Evolutionary conservation across 768 basidiomycete species (phyloP).

Genomic region (Leccinellum luteum): DNA sequence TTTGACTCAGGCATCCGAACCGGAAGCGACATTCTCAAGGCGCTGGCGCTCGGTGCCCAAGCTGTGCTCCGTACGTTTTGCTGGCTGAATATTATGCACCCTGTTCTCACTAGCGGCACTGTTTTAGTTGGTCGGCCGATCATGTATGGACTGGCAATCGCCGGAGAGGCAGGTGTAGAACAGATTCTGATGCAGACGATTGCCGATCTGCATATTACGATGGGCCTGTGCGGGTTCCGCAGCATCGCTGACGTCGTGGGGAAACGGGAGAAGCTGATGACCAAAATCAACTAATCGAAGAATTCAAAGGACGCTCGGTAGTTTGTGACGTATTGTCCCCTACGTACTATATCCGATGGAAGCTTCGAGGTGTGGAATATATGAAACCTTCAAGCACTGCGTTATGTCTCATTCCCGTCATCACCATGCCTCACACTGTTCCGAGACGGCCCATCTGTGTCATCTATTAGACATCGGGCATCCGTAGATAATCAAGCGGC

Average conservation of each 20-base stretch:
- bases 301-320: background rate
- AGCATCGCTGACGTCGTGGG: slow-evolving; percentile 37
- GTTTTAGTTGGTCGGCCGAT: slow-evolving; percentile 39
- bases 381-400: too few relatives aligned
- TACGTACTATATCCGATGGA: background rate
- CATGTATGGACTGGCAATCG: slow-evolving; percentile 49
- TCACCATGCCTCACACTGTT: too few relatives aligned
- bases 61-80: slow-evolving; percentile 41
- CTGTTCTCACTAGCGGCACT: background rate
- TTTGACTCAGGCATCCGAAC: slow-evolving; percentile 63
- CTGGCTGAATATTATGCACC: background rate
- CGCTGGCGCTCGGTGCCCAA: slow-evolving; percentile 56
- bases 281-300: slow-evolving; percentile 18
- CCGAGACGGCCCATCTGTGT: background rate
- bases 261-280: slow-evolving; percentile 34
- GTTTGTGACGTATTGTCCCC: background rate
- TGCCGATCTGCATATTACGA: slow-evolving; percentile 42
- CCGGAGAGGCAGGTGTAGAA: slow-evolving; percentile 47
- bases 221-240: slow-evolving; percentile 42
- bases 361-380: background rate
- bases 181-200: slow-evolving; percentile 44
- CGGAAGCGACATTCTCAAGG: slow-evolving; percentile 53
- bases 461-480: background rate
- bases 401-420: too few relatives aligned
- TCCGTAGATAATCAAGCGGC: background rate